These are phyloP conservation scores for Fusarium sp. DNA, from an alignment of 2,329 filamentous ascomycete species.

Conservation along the genomic window DNA sequence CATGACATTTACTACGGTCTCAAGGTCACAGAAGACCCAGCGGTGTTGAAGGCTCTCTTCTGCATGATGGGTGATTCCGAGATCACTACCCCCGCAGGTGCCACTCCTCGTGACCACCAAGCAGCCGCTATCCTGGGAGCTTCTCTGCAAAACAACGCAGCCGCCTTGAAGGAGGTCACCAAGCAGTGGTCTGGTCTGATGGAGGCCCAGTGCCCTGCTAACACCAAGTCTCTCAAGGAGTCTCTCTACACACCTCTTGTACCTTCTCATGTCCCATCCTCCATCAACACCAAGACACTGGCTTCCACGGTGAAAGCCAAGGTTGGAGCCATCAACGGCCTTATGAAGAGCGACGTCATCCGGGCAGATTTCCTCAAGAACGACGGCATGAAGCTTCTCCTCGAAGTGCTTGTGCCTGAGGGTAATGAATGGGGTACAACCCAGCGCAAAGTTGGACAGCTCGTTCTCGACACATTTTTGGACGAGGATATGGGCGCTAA, in stretches of 20 bases:
- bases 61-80: slow-evolving; percentile 60
- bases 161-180: slow-evolving; percentile 64
- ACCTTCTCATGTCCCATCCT: slow-evolving; percentile 39
- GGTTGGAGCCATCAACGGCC: slow-evolving; percentile 64
- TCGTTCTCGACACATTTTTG: slow-evolving; percentile 74
- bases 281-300: slow-evolving; percentile 39
- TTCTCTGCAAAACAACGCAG: slow-evolving; percentile 73
- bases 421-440: slow-evolving; percentile 62
- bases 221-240: slow-evolving; percentile 48
- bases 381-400: slow-evolving; percentile 64
- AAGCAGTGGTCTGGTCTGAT: slow-evolving; percentile 59
- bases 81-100: slow-evolving; percentile 39
- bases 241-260: slow-evolving; percentile 57
- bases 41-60: slow-evolving; percentile 65
- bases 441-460: slow-evolving; percentile 65
- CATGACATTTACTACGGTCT: slow-evolving; percentile 78
- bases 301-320: slow-evolving; percentile 52
- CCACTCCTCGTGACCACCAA: slow-evolving; percentile 58
- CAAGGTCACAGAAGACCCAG: slow-evolving; percentile 67
- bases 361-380: slow-evolving; percentile 65
- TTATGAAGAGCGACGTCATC: slow-evolving; percentile 65
- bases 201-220: slow-evolving; percentile 51
- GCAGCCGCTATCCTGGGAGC: slow-evolving; percentile 69
- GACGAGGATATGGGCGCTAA: slow-evolving; percentile 72
- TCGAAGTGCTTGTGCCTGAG: slow-evolving; percentile 62